Evolutionary conservation across 768 basidiomycete species (phyloP).

Genomic region (Suillus brevipes): DNA sequence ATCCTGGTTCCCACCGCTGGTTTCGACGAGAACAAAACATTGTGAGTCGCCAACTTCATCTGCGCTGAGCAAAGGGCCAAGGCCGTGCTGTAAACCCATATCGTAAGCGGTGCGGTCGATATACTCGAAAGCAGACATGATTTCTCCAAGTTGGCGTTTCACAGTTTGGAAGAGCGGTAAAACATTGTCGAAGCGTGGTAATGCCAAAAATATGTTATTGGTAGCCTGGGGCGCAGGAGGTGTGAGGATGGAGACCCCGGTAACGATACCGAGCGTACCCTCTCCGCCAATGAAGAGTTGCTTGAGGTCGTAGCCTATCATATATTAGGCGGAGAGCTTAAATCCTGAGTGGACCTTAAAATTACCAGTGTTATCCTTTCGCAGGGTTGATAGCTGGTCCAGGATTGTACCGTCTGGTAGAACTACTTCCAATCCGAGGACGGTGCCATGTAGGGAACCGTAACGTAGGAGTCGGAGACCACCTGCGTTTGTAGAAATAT

Average conservation of each 20-base stretch:
- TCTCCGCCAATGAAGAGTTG: constrained; percentile 98
- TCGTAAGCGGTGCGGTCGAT: constrained; percentile 87
- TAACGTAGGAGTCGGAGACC: constrained; percentile 94
- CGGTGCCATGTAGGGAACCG: constrained; percentile 92
- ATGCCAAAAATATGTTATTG: constrained; percentile 89
- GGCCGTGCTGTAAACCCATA: constrained; percentile 79
- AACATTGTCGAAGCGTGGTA: constrained; percentile 85
- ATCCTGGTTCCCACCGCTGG: constrained; percentile 87
- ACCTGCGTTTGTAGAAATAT: constrained; percentile 96
- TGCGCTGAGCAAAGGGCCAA: constrained; percentile 72
- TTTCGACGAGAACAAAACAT: constrained; percentile 93
- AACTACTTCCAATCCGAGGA: constrained; percentile 94
- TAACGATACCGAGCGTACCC: constrained; percentile 94
- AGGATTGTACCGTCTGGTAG: constrained; percentile 91
- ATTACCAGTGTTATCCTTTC: constrained; percentile 97
- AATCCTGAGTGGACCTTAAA: constrained; percentile 9
- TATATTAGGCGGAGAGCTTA: background rate
- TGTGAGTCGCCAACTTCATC: constrained; percentile 75
- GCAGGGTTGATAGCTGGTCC: constrained; percentile 82
- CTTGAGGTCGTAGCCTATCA: constrained; percentile 93
- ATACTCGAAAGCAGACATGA: constrained; percentile 96
- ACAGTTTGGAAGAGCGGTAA: constrained; percentile 81
- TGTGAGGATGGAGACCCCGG: constrained; percentile 92
- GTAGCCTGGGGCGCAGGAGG: constrained; percentile 80
- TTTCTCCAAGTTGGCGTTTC: constrained; percentile 85